Percentiles rank a stretch among this genome's conserved stretches.
Evolutionary conservation across 306 rosid genomes (phyloP).

Genomic region (Vigna mungo): DNA sequence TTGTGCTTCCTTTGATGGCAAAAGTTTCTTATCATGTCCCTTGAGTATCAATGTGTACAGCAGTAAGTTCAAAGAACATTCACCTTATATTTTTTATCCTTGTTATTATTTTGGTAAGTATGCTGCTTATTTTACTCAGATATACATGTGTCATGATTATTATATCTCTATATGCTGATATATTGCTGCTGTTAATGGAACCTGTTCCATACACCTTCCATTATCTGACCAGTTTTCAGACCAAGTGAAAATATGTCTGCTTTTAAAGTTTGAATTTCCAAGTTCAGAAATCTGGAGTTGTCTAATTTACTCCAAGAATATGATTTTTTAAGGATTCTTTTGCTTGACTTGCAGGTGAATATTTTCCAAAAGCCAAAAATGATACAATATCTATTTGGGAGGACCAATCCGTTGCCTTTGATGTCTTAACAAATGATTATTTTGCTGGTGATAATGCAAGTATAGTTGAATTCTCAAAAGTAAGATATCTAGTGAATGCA

Average conservation of each 20-base stretch:
- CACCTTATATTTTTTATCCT: not conserved
- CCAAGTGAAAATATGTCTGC: not conserved
- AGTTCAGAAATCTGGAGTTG: not conserved
- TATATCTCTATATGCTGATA: not conserved
- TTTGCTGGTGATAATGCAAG: constrained; percentile 79
- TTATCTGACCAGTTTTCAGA: constrained; percentile 7
- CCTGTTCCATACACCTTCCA: not conserved
- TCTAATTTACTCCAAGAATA: not conserved
- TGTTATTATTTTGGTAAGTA: constrained; percentile 4
- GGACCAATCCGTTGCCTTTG: constrained; percentile 77
- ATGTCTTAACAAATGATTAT: constrained; percentile 75
- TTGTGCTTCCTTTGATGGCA: constrained; percentile 73
- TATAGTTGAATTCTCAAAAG: constrained; percentile 67
- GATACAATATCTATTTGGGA: constrained; percentile 79
- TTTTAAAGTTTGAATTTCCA: not conserved
- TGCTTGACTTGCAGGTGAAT: constrained; percentile 61
- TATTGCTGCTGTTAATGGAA: not conserved
- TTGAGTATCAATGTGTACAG: constrained; percentile 74
- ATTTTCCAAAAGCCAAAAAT: constrained; percentile 75
- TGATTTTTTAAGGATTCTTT: constrained; percentile 8
- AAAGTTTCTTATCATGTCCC: constrained; percentile 60
- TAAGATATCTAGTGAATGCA: constrained; percentile 40
- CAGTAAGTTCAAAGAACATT: constrained; percentile 57
- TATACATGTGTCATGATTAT: not conserved
- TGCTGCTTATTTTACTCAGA: no score